phyloP scores from a whole-genome alignment of 352 stramenopile species.

The Globisporangium iwayamae region DNA sequence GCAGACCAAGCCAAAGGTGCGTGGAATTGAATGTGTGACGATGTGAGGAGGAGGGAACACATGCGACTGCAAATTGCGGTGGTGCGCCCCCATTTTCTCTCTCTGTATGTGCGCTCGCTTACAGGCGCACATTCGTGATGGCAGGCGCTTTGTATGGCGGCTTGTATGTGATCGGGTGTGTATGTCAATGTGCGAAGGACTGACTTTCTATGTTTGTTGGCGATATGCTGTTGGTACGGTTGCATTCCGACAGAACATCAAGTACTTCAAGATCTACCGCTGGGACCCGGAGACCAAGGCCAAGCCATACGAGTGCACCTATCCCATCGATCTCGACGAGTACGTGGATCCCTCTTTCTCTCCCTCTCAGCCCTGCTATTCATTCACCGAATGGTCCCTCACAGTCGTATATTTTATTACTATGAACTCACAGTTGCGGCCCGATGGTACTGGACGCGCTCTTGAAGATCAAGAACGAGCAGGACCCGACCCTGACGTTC shows the following conservation, averaged over 20 bases:
- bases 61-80: not conserved
- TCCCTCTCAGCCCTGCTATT: not conserved
- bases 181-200: not conserved
- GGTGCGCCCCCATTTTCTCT: not conserved
- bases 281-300: slow-evolving; percentile 96
- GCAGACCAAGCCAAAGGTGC: slow-evolving; percentile 70
- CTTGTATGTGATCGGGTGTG: not conserved
- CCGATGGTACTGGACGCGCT: slow-evolving; percentile 99
- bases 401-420: slow-evolving; percentile 3
- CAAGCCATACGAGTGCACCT: slow-evolving; percentile 95
- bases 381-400: not conserved
- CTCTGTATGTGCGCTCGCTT: not conserved
- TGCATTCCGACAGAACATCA: slow-evolving; percentile 82
- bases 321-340: slow-evolving; percentile 97
- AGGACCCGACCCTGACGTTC: slow-evolving; percentile 98
- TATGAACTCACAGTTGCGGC: slow-evolving; percentile 70
- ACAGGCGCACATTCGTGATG: not conserved
- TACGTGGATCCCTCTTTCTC: slow-evolving; percentile 39
- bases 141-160: not conserved
- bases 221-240: slow-evolving; percentile 8
- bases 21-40: slow-evolving; percentile 5
- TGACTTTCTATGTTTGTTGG: not conserved
- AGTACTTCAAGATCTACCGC: slow-evolving; percentile 99
- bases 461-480: slow-evolving; percentile 99
- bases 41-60: not conserved